phyloP scores from a whole-genome alignment of 306 rosid species.

The Mimosa pudica region DNA sequence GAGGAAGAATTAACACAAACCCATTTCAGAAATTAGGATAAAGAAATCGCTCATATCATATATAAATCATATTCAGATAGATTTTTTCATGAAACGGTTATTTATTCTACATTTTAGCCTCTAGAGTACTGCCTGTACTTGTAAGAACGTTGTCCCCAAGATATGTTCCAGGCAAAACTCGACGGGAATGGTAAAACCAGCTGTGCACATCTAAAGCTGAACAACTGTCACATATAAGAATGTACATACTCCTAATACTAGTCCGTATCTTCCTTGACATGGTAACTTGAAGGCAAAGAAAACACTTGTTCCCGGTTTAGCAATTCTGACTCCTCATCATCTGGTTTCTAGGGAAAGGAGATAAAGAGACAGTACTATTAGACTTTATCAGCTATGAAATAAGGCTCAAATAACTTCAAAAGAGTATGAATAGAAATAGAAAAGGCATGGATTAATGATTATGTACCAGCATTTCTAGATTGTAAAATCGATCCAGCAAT shows the following conservation, averaged over 20 bases:
- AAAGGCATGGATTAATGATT: background rate
- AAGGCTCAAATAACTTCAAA: conserved; percentile 17
- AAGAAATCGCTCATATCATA: background rate
- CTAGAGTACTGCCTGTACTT: background rate
- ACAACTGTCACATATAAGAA: conserved; percentile 34
- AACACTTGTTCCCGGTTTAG: conserved; percentile 86
- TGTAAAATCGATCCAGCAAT: conserved; percentile 93
- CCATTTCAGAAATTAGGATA: background rate
- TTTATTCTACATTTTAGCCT: background rate
- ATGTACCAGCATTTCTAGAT: conserved; percentile 89
- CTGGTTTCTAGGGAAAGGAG: conserved; percentile 68
- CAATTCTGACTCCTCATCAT: conserved; percentile 79
- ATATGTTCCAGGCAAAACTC: conserved; percentile 27
- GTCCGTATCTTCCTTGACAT: conserved; percentile 74
- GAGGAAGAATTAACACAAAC: background rate
- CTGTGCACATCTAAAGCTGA: conserved; percentile 34
- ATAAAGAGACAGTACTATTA: conserved; percentile 14
- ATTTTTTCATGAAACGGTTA: background rate
- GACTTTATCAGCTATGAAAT: conserved; percentile 31
- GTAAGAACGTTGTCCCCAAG: conserved; percentile 10
- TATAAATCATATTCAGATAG: background rate
- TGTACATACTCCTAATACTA: conserved; percentile 38
- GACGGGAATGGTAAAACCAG: conserved; percentile 18
- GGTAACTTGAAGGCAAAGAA: conserved; percentile 79
- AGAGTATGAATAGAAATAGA: background rate